Percentiles rank a stretch among this genome's conserved stretches.
phyloP scores from a whole-genome alignment of 2,329 filamentous ascomycete genomes.

The Aureobasidium pullulans region DNA sequence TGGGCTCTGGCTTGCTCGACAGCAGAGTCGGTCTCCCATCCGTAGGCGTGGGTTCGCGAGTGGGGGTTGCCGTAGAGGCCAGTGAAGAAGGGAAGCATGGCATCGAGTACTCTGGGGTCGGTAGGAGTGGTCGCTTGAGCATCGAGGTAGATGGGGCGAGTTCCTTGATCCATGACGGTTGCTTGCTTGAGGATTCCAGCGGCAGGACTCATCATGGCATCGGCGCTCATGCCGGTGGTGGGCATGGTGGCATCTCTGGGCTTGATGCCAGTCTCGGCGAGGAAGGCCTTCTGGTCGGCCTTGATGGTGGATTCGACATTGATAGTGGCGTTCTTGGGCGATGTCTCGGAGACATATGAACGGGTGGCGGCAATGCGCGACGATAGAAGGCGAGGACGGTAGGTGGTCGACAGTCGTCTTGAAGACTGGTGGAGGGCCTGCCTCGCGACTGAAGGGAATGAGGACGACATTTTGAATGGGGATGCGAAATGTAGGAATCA shows the following conservation, averaged over 20 bases:
- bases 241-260: slow-evolving; percentile 53
- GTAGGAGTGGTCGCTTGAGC: slow-evolving; percentile 97
- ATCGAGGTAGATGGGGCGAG: slow-evolving; percentile 92
- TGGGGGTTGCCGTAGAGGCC: slow-evolving; percentile 95
- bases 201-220: slow-evolving; percentile 65
- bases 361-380: slow-evolving; percentile 36
- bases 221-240: slow-evolving; percentile 49
- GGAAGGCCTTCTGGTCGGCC: slow-evolving; percentile 75
- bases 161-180: slow-evolving; percentile 85
- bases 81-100: slow-evolving; percentile 92
- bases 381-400: slow-evolving; percentile 31
- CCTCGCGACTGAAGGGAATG: slow-evolving; percentile 61
- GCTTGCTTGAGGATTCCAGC: slow-evolving; percentile 81
- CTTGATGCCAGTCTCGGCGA: slow-evolving; percentile 48
- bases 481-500: not conserved
- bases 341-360: slow-evolving; percentile 78
- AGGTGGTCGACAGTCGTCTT: slow-evolving; percentile 40
- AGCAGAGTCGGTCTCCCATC: slow-evolving; percentile 95
- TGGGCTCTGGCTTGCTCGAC: slow-evolving; percentile 80
- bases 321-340: slow-evolving; percentile 71
- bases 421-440: slow-evolving; percentile 60
- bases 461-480: slow-evolving; percentile 33
- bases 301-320: slow-evolving; percentile 76
- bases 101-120: slow-evolving; percentile 88
- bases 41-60: slow-evolving; percentile 93